phyloP scores from a whole-genome alignment of 148 eudicot species.

The Gaultheria prostrata region DNA sequence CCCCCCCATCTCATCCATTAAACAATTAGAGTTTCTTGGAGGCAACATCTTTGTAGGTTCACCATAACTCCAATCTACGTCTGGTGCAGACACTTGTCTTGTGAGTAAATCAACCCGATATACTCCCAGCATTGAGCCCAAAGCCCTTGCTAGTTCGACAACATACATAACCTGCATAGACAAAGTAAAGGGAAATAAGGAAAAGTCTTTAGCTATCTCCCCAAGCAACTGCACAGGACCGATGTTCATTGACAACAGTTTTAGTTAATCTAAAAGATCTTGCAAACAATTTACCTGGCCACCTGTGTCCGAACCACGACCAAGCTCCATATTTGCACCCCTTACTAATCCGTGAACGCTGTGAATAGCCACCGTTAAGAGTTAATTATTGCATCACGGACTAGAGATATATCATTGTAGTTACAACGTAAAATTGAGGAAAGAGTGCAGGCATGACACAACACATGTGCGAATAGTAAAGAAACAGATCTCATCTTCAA shows the following conservation, averaged over 20 bases:
- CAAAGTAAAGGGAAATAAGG: slow-evolving; percentile 9
- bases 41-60: slow-evolving; percentile 92
- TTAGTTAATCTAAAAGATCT: not conserved
- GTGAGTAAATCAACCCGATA: slow-evolving; percentile 95
- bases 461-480: not conserved
- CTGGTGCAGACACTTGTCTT: slow-evolving; percentile 89
- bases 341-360: slow-evolving; percentile 95
- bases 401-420: not conserved
- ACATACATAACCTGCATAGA: slow-evolving; percentile 81
- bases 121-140: slow-evolving; percentile 96
- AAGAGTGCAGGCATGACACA: not conserved
- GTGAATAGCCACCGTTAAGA: slow-evolving; percentile 23
- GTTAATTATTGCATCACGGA: not conserved
- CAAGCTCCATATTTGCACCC: slow-evolving; percentile 99
- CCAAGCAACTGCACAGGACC: not conserved
- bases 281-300: slow-evolving; percentile 66
- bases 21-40: slow-evolving; percentile 49
- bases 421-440: not conserved
- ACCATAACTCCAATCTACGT: slow-evolving; percentile 93
- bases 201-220: not conserved
- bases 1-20: slow-evolving; percentile 69
- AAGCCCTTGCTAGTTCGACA: slow-evolving; percentile 96
- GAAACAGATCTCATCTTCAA: not conserved
- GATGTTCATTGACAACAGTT: not conserved
- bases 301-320: slow-evolving; percentile 98